Base-by-base conservation (phyloP, 345 rosid species). In the Euclidium syriacum region DNA sequence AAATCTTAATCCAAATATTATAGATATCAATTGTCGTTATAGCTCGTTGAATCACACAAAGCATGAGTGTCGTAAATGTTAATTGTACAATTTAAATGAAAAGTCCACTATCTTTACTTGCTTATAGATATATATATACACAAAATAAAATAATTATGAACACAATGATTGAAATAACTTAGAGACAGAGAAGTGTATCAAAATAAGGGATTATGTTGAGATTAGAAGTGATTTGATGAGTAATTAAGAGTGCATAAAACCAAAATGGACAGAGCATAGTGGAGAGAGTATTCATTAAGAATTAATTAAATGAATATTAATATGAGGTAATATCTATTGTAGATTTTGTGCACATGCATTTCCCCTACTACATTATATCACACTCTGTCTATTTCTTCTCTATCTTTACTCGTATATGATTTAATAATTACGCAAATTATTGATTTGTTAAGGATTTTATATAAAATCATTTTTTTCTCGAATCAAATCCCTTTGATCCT, bases 331-430 rank as follows among this genome's bases (percentile, higher is more conserved):
- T 77, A 85, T 83, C 84, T 75, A 81, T 68, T 53, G 70, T 83
- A 83, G 89, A 86, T 86, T 86, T 67, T 41, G 83, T 75, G 78
- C 94, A 83, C 85, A 83, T 86, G 89, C 78, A 64, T 63, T 70
- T 53, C 68, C 65, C 59, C 75, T 71, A 57, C 70, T 64, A 25
- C 73, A 67, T 58, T 56, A 57, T 57, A 15, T 6, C 59, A 68
- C 64, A 56, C 58, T 63, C 46, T 55, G 69, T 63, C 69, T 63
- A 55, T 34, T 32, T 50, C 58, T 71, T 71, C 48, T 52, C 67
- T 60, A 60, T 68, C 67, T 52, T 42, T 60, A 60, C 55, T 52
- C 54, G 48, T 52, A 60, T 33, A 60, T 59, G 39, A 34, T 68
- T 68, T 42, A 32, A 60, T 32, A 59, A 68, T 24, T 41, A 32